Evolutionary conservation across 2,329 filamentous ascomycete genomes (phyloP).

Genomic region (Colletotrichum zoysiae): DNA sequence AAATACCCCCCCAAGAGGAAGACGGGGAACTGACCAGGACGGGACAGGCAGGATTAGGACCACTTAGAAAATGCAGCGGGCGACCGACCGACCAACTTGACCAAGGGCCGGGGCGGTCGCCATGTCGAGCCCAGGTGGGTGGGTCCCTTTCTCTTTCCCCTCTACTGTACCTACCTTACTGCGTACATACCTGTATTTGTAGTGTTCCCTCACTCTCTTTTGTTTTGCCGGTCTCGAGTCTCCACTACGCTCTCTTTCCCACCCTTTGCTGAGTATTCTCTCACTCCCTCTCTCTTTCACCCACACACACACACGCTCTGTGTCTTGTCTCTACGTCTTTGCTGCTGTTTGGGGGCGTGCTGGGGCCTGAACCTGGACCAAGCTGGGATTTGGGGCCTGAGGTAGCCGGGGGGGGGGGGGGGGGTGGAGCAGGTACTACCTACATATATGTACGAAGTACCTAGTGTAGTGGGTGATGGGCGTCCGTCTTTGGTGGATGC

Average conservation of each 20-base stretch:
- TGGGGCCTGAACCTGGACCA: conserved; percentile 27
- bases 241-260: not conserved
- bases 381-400: conserved; percentile 26
- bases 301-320: not conserved
- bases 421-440: not conserved
- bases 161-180: too few species aligned
- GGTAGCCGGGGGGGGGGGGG: conserved; percentile 14
- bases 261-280: not conserved
- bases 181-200: too few species aligned
- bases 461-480: not conserved
- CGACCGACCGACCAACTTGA: not conserved
- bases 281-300: not conserved
- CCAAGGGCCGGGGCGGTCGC: conserved; percentile 26
- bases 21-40: conserved; percentile 13
- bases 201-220: conserved; percentile 9
- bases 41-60: conserved; percentile 18
- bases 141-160: conserved; percentile 8
- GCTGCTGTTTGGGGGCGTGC: not conserved
- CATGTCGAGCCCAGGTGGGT: conserved; percentile 27
- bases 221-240: not conserved
- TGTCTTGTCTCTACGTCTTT: conserved; percentile 1
- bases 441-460: not conserved
- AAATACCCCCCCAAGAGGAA: too few species aligned
- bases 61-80: not conserved
- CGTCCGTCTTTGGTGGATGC: conserved; percentile 15